Evolutionary conservation across 2,329 filamentous ascomycete species (phyloP), one percentile per base, ranked within the genome.

Genomic region (Orbilia ellipsospora): DNA sequence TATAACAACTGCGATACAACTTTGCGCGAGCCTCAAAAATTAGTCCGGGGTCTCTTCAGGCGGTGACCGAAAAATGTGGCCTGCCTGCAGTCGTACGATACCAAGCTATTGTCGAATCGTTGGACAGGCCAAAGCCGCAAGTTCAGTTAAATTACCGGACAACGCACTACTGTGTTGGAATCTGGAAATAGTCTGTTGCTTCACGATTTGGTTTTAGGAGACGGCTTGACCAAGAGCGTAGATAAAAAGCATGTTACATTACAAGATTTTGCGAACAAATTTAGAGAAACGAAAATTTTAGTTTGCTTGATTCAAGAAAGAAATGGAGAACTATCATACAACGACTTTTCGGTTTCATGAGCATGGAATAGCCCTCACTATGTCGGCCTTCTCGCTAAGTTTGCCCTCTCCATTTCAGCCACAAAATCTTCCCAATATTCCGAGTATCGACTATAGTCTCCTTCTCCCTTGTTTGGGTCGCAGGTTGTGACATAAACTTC

Each of bases 371-470:
- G 31, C 31, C 1, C 10, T 36, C 31, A 36, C 5, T 23, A 6
- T 36, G 10, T 36, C 10, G 31, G 31, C 31, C 28, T 52, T 50
- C n/a, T 54, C 1, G 62, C 60, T n/a, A 60, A 26, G 51, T 76
- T 76, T 31, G 66, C 60, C 16, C 36, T 61, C 20, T 76, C 73
- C 60, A 70, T 70, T 18, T 69, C 73, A 1, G 54, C 48, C 15
- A 70, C 73, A 59, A 76, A 76, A 20, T 76, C 73, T 20, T 69
- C 73, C 65, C 64, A 76, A 23, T 69, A 64, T 16, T 76, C 73
- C 42, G 65, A 69, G 48, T 68, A 76, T 23, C 60, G 45, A 36
- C 63, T 70, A 23, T 76, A 76, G 18, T 69, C 65, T 1, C 66
- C 73, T 18, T 76, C 65, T 36, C 73, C 73, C 51, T 70, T 76